Percentiles rank a stretch among this genome's conserved stretches.
phyloP scores from a whole-genome alignment of 805 yeast species.

The Lipomyces orientalis region DNA sequence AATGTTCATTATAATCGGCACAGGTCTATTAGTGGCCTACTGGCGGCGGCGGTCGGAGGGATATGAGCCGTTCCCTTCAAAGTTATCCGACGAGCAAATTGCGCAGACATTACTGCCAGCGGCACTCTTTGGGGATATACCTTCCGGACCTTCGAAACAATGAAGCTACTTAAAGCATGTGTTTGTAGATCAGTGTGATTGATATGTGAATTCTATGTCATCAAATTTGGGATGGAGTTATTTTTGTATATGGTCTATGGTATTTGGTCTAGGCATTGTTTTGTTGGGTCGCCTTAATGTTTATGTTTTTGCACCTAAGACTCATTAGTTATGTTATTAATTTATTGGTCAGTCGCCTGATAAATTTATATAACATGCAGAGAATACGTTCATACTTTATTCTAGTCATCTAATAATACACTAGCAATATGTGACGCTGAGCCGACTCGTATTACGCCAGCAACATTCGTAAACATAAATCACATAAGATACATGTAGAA shows the following conservation, averaged over 20 bases:
- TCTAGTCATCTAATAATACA: not conserved
- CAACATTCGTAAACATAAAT: not conserved
- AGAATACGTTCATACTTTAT: not conserved
- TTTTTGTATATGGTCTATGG: not conserved
- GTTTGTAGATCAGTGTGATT: not conserved
- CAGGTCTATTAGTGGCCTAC: slow-evolving; percentile 52
- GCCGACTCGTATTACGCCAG: not conserved
- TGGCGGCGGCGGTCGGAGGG: slow-evolving; percentile 50
- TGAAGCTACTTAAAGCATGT: not conserved
- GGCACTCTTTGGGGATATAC: slow-evolving; percentile 13
- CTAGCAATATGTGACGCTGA: no score
- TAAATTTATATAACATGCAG: not conserved
- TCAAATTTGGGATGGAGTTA: slow-evolving; percentile 1
- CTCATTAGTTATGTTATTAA: no score
- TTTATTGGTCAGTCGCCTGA: not conserved
- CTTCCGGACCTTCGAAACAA: not conserved
- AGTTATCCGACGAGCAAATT: slow-evolving; percentile 20
- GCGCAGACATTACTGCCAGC: slow-evolving; percentile 20
- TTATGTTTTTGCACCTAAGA: no score
- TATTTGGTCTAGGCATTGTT: not conserved
- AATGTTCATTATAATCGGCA: slow-evolving; percentile 49
- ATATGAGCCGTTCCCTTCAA: slow-evolving; percentile 40
- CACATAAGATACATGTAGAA: not conserved
- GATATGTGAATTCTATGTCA: not conserved
- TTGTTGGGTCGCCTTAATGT: not conserved